Evolutionary conservation across 2,329 filamentous ascomycete species (phyloP), one percentile per base, ranked within the genome.

Genomic region (Rugonectria rugulosa): DNA sequence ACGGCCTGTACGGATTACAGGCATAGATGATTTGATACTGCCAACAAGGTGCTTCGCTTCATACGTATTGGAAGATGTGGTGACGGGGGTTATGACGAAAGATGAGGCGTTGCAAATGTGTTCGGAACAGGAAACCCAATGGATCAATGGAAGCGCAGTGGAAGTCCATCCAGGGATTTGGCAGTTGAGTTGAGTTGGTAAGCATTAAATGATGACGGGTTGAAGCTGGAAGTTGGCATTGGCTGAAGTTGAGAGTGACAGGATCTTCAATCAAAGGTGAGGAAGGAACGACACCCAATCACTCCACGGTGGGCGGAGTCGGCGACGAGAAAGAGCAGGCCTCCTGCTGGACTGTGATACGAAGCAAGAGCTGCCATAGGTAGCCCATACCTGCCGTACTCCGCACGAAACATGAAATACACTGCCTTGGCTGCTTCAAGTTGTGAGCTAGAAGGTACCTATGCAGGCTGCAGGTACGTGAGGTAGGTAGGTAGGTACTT

Each of bases 231-330:
- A 15, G 7, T 38, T 37, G 44, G 23, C 34, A 47, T 38, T 38
- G 32, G 32, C 23, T 26, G 21, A 29, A 29, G 12, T 41, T 10
- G 46, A 41, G 31, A 31, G 14, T 31, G 46, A 14, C 10, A 38
- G 36, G 26, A 24, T 17, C 32, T n/a, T 15, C n/a, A 26, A 23
- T 26, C 36, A 42, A 12, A 50, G 27, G 20, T 17, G 20, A 24
- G 21, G 37, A 36, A 40, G 12, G 10, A 9, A 26, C 38, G 36
- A 19, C 26, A 42, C 14, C 46, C 46, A 50, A 50, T 50, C 46
- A 40, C 32, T 32, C 36, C 36, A 21, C 6, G 27, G 46, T 50
- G 45, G 45, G 15, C 34, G 12, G 11, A 32, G 19, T 21, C 15
- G 26, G 19, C n/a, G 36, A 40, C 24, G 36, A 40, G 36, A 40